A percentile compares a stretch with the other conserved stretches of the same genome.
Conservation (phyloP, 2,329 filamentous ascomycete species). For the Septoria linicola region DNA sequence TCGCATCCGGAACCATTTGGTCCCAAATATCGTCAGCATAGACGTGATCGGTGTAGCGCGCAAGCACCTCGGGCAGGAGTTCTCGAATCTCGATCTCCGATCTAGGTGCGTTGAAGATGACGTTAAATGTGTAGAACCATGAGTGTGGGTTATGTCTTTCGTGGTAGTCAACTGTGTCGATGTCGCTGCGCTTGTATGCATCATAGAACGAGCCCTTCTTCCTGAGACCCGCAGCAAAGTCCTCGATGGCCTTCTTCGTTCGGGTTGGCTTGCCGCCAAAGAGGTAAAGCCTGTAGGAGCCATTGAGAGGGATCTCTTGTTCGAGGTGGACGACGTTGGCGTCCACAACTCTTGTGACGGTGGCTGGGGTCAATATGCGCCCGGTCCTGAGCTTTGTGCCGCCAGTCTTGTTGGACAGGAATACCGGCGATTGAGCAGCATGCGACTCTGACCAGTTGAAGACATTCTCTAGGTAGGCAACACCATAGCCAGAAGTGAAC, state of each 20-base stretch:
- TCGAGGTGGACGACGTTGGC: constrained; percentile 88
- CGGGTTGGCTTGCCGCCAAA: constrained; percentile 70
- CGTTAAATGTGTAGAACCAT: constrained; percentile 74
- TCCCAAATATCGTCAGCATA: constrained; percentile 85
- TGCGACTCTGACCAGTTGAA: constrained; percentile 81
- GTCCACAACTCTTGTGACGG: constrained; percentile 83
- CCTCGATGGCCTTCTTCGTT: constrained; percentile 63
- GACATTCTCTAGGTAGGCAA: constrained; percentile 76
- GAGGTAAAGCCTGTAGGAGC: constrained; percentile 80
- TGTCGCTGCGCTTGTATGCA: constrained; percentile 62
- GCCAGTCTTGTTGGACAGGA: constrained; percentile 57
- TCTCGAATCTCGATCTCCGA: constrained; percentile 69
- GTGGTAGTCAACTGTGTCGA: constrained; percentile 66
- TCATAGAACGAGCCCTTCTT: constrained; percentile 71
- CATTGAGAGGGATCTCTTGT: constrained; percentile 85
- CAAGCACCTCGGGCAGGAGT: constrained; percentile 68
- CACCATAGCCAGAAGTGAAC: constrained; percentile 89
- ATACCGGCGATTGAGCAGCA: constrained; percentile 66
- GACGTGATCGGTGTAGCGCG: constrained; percentile 75
- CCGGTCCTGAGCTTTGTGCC: constrained; percentile 68
- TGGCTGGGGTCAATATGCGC: constrained; percentile 71
- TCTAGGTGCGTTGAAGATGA: constrained; percentile 69
- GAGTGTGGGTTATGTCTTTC: constrained; percentile 84
- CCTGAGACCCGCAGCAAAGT: constrained; percentile 66
- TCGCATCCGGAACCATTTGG: constrained; percentile 64